Evolutionary conservation across 2,329 filamentous ascomycete genomes (phyloP).

Genomic region (Venturia pyrina): DNA sequence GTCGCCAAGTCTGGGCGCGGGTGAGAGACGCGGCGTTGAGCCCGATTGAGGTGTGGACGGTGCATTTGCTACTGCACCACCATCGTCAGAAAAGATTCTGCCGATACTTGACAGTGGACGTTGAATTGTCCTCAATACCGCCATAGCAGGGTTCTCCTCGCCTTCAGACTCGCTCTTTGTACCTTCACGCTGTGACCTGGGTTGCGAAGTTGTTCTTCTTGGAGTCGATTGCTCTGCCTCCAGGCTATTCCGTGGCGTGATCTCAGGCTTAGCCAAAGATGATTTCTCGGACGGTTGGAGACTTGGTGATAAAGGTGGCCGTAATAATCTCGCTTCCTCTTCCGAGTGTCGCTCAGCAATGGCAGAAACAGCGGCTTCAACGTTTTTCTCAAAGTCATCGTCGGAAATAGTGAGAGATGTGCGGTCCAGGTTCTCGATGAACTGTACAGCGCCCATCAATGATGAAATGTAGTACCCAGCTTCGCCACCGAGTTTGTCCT

Average conservation of each 20-base stretch:
- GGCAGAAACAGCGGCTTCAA: conserved; percentile 90
- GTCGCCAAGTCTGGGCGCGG: conserved; percentile 15
- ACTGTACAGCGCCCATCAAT: conserved; percentile 89
- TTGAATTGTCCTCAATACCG: conserved; percentile 80
- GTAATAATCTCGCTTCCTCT: conserved; percentile 31
- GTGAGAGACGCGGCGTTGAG: conserved; percentile 7
- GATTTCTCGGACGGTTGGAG: conserved; percentile 37
- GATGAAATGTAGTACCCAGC: conserved; percentile 97
- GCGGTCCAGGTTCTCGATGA: conserved; percentile 91
- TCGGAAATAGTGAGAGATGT: conserved; percentile 89
- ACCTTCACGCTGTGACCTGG: conserved; percentile 35
- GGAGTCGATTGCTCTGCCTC: conserved; percentile 51
- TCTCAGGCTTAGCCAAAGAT: conserved; percentile 42
- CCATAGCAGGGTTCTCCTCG: conserved; percentile 65
- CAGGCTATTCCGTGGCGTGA: conserved; percentile 49
- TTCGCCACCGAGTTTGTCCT: conserved; percentile 95
- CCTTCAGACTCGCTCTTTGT: conserved; percentile 25
- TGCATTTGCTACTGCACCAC: conserved; percentile 20
- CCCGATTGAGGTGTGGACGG: conserved; percentile 3
- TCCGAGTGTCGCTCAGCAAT: conserved; percentile 82
- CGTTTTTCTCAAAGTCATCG: conserved; percentile 89
- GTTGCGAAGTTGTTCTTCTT: conserved; percentile 44
- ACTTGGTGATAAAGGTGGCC: conserved; percentile 29
- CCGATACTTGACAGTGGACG: conserved; percentile 84
- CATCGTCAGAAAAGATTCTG: conserved; percentile 78